Evolutionary conservation across 176 grass and related monocot genomes (phyloP).

Genomic region (Stipa capillata): DNA sequence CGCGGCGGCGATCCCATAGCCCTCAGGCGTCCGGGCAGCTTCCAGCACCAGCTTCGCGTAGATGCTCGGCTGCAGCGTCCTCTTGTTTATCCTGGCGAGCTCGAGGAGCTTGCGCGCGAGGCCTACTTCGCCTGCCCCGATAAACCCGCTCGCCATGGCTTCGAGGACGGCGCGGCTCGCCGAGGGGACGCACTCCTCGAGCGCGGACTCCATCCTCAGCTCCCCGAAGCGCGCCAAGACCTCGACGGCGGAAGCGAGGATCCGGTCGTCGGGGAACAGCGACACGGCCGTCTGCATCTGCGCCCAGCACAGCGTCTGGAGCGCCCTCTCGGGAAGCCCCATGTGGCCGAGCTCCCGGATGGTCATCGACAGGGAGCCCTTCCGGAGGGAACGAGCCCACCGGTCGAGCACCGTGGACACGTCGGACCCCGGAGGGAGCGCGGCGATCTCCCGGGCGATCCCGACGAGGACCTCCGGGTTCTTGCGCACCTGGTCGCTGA

Average conservation of each 20-base stretch:
- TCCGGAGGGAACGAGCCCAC: constrained; percentile 61
- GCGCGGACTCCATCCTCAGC: constrained; percentile 33
- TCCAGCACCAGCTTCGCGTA: constrained; percentile 60
- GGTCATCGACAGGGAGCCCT: constrained; percentile 77
- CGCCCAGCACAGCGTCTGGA: constrained; percentile 75
- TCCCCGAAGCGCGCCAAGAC: constrained; percentile 52
- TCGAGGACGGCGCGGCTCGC: constrained; percentile 65
- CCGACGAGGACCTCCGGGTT: constrained; percentile 47
- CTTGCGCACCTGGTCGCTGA: constrained; percentile 61
- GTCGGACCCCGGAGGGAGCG: constrained; percentile 20
- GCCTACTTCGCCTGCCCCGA: constrained; percentile 42
- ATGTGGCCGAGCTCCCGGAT: constrained; percentile 84
- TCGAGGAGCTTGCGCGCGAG: constrained; percentile 53
- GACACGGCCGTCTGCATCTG: constrained; percentile 32
- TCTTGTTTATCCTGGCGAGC: constrained; percentile 43
- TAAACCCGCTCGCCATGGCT: constrained; percentile 65
- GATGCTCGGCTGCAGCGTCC: constrained; percentile 45
- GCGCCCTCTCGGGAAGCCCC: constrained; percentile 51
- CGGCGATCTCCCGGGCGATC: constrained; percentile 64
- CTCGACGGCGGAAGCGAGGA: constrained; percentile 54
- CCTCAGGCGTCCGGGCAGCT: constrained; percentile 45
- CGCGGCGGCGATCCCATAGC: constrained; percentile 51
- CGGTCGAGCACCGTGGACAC: constrained; percentile 51
- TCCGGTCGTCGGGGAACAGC: constrained; percentile 63
- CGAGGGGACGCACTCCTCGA: constrained; percentile 46